Conservation (phyloP, 2,329 filamentous ascomycete species). For the Clonostachys sp. region DNA sequence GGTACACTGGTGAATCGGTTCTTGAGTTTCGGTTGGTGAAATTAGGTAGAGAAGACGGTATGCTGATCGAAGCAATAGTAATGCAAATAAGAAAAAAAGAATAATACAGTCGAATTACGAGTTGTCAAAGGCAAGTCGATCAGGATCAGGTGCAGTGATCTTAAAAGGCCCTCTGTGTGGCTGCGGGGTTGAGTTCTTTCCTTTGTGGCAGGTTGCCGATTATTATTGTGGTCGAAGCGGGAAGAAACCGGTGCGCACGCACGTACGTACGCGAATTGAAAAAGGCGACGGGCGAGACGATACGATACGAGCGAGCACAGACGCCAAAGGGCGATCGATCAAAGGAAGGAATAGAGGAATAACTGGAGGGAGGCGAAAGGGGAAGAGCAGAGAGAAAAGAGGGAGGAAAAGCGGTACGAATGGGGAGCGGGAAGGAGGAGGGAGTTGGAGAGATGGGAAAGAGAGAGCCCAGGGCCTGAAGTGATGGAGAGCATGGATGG, state of each 20-base stretch:
- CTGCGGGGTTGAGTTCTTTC: background rate
- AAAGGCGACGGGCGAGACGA: background rate
- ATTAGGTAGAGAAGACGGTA: background rate
- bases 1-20: background rate
- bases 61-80: constrained; percentile 3
- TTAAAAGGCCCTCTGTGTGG: background rate
- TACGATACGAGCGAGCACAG: background rate
- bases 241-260: background rate
- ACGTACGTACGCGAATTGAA: background rate
- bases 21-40: background rate
- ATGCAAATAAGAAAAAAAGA: background rate
- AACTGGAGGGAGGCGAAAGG: constrained; percentile 3
- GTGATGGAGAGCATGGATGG: constrained; percentile 2
- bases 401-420: background rate
- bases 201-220: background rate
- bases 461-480: background rate
- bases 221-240: background rate
- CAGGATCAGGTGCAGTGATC: no score
- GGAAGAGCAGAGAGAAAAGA: constrained; percentile 3
- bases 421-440: background rate
- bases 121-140: no score
- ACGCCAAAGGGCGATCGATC: constrained; percentile 2
- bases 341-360: constrained; percentile 5
- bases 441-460: constrained; percentile 1
- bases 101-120: constrained; percentile 4